Percentiles rank a stretch among this genome's conserved stretches.
Evolutionary conservation across 768 basidiomycete species (phyloP).

Genomic region (Boletus patriciae): DNA sequence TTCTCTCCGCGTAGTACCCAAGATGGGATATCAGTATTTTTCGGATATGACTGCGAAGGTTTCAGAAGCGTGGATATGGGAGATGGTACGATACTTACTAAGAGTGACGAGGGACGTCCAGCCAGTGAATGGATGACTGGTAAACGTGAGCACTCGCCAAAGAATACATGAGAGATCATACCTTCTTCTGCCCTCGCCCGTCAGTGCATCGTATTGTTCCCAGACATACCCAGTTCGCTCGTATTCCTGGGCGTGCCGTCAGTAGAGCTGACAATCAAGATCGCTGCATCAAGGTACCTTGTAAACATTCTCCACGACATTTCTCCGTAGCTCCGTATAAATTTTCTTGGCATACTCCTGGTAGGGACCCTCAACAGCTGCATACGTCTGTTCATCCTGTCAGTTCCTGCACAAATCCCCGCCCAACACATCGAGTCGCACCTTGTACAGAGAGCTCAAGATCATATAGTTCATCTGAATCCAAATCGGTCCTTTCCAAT

Average conservation of each 20-base stretch:
- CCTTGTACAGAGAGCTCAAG: slow-evolving; percentile 75
- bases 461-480: slow-evolving; percentile 96
- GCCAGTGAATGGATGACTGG: slow-evolving; percentile 93
- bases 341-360: slow-evolving; percentile 72
- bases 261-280: not conserved
- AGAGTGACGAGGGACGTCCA: slow-evolving; percentile 91
- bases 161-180: slow-evolving; percentile 32
- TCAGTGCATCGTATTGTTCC: slow-evolving; percentile 92
- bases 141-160: slow-evolving; percentile 6
- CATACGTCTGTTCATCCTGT: slow-evolving; percentile 63
- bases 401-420: not conserved
- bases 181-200: slow-evolving; percentile 86
- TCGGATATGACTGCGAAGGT: slow-evolving; percentile 58
- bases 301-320: slow-evolving; percentile 83
- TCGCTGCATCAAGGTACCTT: slow-evolving; percentile 42
- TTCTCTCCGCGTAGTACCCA: not conserved
- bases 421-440: slow-evolving; percentile 26
- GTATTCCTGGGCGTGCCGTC: slow-evolving; percentile 62
- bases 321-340: slow-evolving; percentile 76
- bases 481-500: slow-evolving; percentile 98
- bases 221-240: slow-evolving; percentile 92
- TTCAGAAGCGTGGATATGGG: slow-evolving; percentile 4
- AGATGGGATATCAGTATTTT: slow-evolving; percentile 48
- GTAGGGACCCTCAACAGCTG: slow-evolving; percentile 75
- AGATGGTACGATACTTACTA: slow-evolving; percentile 55